These are phyloP conservation scores for Solanum pimpinellifolium DNA, from an alignment of 257 asterid species.

Conservation along the genomic window DNA sequence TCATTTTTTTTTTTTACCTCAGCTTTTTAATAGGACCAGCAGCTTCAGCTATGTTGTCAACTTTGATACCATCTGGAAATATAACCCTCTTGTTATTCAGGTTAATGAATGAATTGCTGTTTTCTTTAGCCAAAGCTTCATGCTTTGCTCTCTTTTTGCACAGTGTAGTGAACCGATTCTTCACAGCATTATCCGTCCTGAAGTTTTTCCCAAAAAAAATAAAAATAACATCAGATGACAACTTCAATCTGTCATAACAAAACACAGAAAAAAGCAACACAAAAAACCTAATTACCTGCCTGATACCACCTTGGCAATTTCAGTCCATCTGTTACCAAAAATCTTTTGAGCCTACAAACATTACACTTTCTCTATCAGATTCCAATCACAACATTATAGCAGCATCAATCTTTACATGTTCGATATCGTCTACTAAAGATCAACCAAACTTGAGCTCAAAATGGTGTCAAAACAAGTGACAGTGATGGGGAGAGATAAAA, in stretches of 20 bases:
- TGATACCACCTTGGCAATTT: conserved; percentile 97
- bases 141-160: conserved; percentile 91
- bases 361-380: not conserved
- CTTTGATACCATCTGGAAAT: conserved; percentile 34
- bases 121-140: conserved; percentile 85
- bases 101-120: conserved; percentile 49
- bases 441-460: not conserved
- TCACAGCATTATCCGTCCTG: conserved; percentile 99
- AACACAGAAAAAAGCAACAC: not conserved
- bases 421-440: too few relatives aligned
- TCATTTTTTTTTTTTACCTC: conserved; percentile 35
- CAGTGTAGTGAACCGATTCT: conserved; percentile 91
- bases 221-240: not conserved
- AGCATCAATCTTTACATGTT: not conserved
- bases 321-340: conserved; percentile 98
- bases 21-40: conserved; percentile 52
- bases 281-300: conserved; percentile 65
- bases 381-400: not conserved
- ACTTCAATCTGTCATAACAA: not conserved
- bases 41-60: conserved; percentile 38
- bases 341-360: conserved; percentile 85
- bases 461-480: not conserved
- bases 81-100: conserved; percentile 77
- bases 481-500: not conserved
- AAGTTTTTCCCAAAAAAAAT: not conserved